A percentile compares a stretch with the other conserved stretches of the same genome.
Conservation (phyloP, 139 green algal species). For the Raphidocelis subcapitata region DNA sequence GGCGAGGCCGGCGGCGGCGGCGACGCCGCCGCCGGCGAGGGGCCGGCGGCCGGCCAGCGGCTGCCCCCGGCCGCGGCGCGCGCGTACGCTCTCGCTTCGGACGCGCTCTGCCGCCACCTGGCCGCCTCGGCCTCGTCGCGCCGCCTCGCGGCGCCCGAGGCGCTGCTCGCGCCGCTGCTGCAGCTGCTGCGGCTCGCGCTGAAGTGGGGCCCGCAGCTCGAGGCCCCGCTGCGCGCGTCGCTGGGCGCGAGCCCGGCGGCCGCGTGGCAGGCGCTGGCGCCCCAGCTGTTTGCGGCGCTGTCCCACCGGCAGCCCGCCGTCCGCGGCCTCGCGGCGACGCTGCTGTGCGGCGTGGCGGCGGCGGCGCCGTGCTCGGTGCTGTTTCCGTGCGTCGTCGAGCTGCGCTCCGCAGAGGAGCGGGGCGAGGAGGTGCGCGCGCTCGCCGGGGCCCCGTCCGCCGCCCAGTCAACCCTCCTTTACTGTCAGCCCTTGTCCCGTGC, state of each 20-base stretch:
- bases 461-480: too few relatives aligned
- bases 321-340: constrained; percentile 23
- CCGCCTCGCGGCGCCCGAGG: constrained; percentile 20
- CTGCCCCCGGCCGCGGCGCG: too few relatives aligned
- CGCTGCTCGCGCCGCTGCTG: constrained; percentile 41
- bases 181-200: constrained; percentile 41
- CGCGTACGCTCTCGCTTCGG: neutral
- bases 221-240: constrained; percentile 16
- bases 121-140: constrained; percentile 3
- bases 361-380: constrained; percentile 54
- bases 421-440: constrained; percentile 10
- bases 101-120: constrained; percentile 45
- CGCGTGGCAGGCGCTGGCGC: constrained; percentile 44
- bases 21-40: too few relatives aligned
- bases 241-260: constrained; percentile 37
- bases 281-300: constrained; percentile 65
- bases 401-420: constrained; percentile 15
- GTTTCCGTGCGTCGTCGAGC: constrained; percentile 45
- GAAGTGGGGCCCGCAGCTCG: constrained; percentile 22
- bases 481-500: too few relatives aligned
- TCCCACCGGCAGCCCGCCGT: constrained; percentile 16
- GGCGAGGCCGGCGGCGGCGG: too few relatives aligned
- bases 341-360: constrained; percentile 35
- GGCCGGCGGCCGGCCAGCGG: too few relatives aligned
- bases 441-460: too few relatives aligned